Evolutionary conservation across 441 rosid genomes (phyloP), one percentile per base, ranked within the genome.

Genomic region (Geranium incanum): DNA sequence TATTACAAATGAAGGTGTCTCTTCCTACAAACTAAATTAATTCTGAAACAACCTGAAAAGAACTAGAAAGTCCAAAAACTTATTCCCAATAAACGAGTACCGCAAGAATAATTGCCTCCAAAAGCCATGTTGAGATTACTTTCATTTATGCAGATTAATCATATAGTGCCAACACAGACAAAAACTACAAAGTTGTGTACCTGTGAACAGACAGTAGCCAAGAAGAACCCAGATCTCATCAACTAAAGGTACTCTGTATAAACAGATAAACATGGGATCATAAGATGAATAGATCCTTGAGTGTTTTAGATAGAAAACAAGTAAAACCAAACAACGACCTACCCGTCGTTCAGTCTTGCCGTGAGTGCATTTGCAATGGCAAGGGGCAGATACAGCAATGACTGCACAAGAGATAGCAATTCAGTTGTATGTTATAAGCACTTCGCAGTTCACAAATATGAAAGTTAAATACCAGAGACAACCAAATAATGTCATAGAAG

Each of bases 151-250:
- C 15, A 43, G 62, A 48, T 57, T 68, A 68, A 9, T 3, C 68
- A 36, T 57, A 57, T 18, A 57, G 64, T 18, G 64, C 28, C 6
- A 57, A 57, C 64, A 57, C 28, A 57, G 64, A 18, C 64, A 6
- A 57, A 68, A 52, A 70, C 36, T 41, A 48, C 66, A 48, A 76
- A 60, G 63, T 37, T 16, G n/a, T 80, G 4, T 79, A 86, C 97
- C 91, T 82, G 99, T 86, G 81, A 86, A 92, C 76, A 82, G 64
- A 77, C 90, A 88, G 82, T 85, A 95, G 68, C 97, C 99, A 80
- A 95, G 91, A 78, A 92, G 88, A 82, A 92, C 90, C 98, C 98
- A 92, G 23, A 85, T 76, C 81, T 95, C 96, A 76, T 89, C 94
- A 72, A 92, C 91, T 73, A 90, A 84, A 74, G 98, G 91, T 86